Evolutionary conservation across 1,284 basidiomycete genomes (phyloP).

Genomic region (Trametes polyzona): DNA sequence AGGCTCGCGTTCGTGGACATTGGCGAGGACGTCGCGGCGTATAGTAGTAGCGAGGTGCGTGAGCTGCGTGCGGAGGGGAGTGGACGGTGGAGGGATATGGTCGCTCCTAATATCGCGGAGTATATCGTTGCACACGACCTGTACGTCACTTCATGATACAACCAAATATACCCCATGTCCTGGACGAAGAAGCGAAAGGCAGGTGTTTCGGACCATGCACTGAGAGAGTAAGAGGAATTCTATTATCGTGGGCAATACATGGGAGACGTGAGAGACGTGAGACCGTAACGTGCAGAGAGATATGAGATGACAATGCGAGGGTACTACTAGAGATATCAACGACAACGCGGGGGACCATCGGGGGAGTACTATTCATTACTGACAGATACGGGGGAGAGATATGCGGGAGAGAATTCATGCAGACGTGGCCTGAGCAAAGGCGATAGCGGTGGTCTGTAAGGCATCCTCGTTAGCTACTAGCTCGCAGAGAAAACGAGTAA

Average conservation of each 20-base stretch:
- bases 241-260: constrained; percentile 26
- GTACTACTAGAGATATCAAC: not conserved
- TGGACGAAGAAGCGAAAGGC: not conserved
- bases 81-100: constrained; percentile 44
- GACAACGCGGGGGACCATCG: constrained; percentile 10
- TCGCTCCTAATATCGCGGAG: constrained; percentile 45
- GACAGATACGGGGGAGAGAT: constrained; percentile 2
- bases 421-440: constrained; percentile 73
- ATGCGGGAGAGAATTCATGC: constrained; percentile 30
- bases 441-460: constrained; percentile 73
- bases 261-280: constrained; percentile 13
- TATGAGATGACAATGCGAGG: constrained; percentile 12
- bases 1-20: constrained; percentile 66
- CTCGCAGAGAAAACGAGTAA: not conserved
- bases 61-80: constrained; percentile 45
- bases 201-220: not conserved
- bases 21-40: constrained; percentile 54
- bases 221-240: constrained; percentile 16
- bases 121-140: constrained; percentile 56
- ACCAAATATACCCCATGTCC: too few species aligned
- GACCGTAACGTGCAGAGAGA: constrained; percentile 18
- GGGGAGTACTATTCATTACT: not conserved
- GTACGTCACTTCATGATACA: constrained; percentile 40
- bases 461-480: constrained; percentile 24
- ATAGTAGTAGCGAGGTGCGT: constrained; percentile 81